Base-by-base conservation (phyloP, 2,329 filamentous ascomycete species). In the Cladosporium sp. region DNA sequence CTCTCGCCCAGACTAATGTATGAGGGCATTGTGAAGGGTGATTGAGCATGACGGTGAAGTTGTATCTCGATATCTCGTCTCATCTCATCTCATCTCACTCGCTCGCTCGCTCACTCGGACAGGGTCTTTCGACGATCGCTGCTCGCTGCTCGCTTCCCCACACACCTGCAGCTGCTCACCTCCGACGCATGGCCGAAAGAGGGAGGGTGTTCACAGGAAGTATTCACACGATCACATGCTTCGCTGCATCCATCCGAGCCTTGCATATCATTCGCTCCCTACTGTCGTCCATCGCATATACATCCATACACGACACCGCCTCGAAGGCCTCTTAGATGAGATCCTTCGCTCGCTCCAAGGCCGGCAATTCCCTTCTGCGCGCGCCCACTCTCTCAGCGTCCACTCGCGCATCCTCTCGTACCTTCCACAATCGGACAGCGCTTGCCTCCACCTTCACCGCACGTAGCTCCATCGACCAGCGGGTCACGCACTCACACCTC, bases 261-360 rank as follows among this genome's bases (percentile, higher is more conserved):
- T 21, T 40, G 23, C 14, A 59, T 59, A 11, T 18, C 29, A 55
- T 31, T 31, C 26, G 18, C 52, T 33, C 28, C n/a, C n/a, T 55
- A 21, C 52, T 21, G 1, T 33, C 6, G 3, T 55, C 6, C 50
- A 53, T 53, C 29, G 29, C 50, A 52, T 18, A 28, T 23, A 61
- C 33, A 40, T 1, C 12, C 23, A 40, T 21, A 61, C 26, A 40
- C 49, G 16, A n/a, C 31, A 21, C 14, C 33, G 29, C 31, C 26
- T 33, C 16, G 60, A 62, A 31, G 60, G 49, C 49, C 60, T 62
- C 60, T 62, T 63, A 56, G 49, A 63, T 63, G 61, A 63, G 50
- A 63, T 40, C 61, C 61, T 63, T 63, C 50, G 35, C 61, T 23
- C 50, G 61, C 61, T 29, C 61, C 18, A n/a, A 26, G 12, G 61